Percentiles rank a stretch among this genome's conserved stretches.
Evolutionary conservation across 768 basidiomycete genomes (phyloP).

Genomic region (Mycena belliarum): DNA sequence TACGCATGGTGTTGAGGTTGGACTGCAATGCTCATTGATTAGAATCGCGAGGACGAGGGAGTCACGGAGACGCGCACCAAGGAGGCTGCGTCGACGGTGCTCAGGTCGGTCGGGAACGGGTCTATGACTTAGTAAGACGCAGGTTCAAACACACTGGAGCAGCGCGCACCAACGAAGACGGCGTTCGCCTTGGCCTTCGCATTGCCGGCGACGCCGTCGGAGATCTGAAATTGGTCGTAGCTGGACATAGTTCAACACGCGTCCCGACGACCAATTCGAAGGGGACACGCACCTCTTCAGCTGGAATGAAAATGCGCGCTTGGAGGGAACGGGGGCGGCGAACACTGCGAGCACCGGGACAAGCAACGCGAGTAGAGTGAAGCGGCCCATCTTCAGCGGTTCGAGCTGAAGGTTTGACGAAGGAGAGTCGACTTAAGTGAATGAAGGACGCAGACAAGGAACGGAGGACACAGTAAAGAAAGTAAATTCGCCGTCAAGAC

Average conservation of each 20-base stretch:
- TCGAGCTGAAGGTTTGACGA: background rate
- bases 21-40: too few relatives aligned
- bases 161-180: constrained; percentile 33
- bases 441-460: constrained; percentile 8
- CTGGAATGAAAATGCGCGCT: constrained; percentile 20
- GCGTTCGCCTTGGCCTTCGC: constrained; percentile 38
- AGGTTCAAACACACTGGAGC: background rate
- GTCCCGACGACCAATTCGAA: too few relatives aligned
- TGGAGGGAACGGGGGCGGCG: constrained; percentile 24
- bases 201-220: constrained; percentile 36
- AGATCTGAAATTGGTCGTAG: constrained; percentile 43
- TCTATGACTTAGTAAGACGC: constrained; percentile 1
- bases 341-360: constrained; percentile 19
- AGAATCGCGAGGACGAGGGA: background rate
- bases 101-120: constrained; percentile 36
- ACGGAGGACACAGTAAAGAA: constrained; percentile 22
- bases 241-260: constrained; percentile 19
- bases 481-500: constrained; percentile 27
- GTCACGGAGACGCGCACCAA: background rate
- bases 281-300: constrained; percentile 24
- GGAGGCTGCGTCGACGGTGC: constrained; percentile 31
- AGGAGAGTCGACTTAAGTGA: constrained; percentile 17
- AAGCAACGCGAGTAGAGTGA: constrained; percentile 24
- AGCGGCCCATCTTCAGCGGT: constrained; percentile 28
- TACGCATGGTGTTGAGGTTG: constrained; percentile 24